These are phyloP conservation scores for Leishmania arabica DNA, from an alignment of 208 protist genomes.

Conservation along the genomic window DNA sequence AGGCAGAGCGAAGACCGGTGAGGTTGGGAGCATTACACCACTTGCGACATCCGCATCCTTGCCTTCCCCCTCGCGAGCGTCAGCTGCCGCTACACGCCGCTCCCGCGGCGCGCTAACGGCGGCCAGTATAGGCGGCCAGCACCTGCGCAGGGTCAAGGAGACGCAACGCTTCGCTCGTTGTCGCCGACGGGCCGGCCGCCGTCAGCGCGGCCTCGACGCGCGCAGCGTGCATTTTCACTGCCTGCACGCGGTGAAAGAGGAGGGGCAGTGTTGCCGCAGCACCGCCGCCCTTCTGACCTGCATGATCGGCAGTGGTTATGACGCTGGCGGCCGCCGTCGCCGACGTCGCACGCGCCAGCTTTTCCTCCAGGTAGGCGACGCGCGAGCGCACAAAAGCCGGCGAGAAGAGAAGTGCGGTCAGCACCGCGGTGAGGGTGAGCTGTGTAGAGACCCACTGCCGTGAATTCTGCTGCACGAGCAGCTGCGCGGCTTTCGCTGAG, in stretches of 20 bases:
- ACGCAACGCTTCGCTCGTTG: neutral
- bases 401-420: conserved; percentile 35
- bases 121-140: conserved; percentile 10
- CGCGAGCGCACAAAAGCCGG: conserved; percentile 24
- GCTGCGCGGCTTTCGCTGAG: neutral
- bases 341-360: conserved; percentile 14
- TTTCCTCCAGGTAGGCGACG: conserved; percentile 21
- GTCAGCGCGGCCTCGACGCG: conserved; percentile 19
- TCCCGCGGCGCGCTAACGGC: neutral
- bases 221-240: conserved; percentile 21
- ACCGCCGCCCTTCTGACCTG: neutral
- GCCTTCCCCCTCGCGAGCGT: neutral
- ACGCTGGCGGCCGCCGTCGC: conserved; percentile 6
- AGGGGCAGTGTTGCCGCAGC: conserved; percentile 12
- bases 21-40: neutral
- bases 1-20: neutral
- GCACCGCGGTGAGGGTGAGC: conserved; percentile 13
- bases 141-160: conserved; percentile 7
- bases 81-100: neutral
- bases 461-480: conserved; percentile 3
- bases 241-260: conserved; percentile 36
- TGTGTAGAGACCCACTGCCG: conserved; percentile 11
- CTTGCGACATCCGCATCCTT: neutral
- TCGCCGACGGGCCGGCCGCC: neutral
- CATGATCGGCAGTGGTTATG: neutral